Percentiles rank a stretch among this genome's conserved stretches.
These are phyloP conservation scores for Blastocystis sp. DNA, from an alignment of 352 stramenopile species.

Conservation along the genomic window DNA sequence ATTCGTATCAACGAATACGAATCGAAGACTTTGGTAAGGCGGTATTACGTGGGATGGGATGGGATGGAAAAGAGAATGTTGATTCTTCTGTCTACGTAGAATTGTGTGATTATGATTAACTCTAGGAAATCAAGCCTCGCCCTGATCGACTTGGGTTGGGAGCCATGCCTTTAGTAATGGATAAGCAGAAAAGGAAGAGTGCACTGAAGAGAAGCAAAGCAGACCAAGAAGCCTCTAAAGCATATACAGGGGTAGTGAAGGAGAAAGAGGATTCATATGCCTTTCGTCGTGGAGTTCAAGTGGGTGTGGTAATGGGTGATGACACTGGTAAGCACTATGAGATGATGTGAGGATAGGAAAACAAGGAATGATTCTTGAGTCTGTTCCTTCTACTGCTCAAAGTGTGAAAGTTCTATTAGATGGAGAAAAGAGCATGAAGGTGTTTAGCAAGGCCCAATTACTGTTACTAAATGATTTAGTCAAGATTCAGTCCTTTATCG, in stretches of 20 bases:
- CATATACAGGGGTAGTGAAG: constrained; percentile 10
- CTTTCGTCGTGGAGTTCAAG: background rate
- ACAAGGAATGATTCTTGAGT: constrained; percentile 32
- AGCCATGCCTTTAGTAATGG: constrained; percentile 76
- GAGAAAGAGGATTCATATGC: background rate
- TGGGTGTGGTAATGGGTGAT: constrained; percentile 1
- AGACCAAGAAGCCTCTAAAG: background rate
- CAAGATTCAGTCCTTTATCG: background rate
- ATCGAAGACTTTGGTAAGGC: constrained; percentile 91
- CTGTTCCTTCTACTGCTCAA: background rate
- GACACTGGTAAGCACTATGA: background rate
- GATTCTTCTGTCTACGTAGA: constrained; percentile 70
- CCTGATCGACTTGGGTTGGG: constrained; percentile 87
- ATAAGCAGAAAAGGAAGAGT: constrained; percentile 8
- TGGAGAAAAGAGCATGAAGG: background rate
- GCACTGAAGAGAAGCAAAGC: constrained; percentile 3
- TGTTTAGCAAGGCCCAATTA: background rate
- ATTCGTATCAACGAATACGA: constrained; percentile 81
- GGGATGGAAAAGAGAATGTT: constrained; percentile 79
- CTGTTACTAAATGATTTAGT: constrained; percentile 2
- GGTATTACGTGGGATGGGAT: constrained; percentile 93
- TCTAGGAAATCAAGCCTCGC: constrained; percentile 75
- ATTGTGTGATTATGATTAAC: constrained; percentile 70
- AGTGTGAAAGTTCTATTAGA: constrained; percentile 46
- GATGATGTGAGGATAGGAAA: background rate